These are phyloP conservation scores for Lunularia cruciata DNA, from an alignment of 225 moss, liverwort and hornwort species.

Conservation along the genomic window DNA sequence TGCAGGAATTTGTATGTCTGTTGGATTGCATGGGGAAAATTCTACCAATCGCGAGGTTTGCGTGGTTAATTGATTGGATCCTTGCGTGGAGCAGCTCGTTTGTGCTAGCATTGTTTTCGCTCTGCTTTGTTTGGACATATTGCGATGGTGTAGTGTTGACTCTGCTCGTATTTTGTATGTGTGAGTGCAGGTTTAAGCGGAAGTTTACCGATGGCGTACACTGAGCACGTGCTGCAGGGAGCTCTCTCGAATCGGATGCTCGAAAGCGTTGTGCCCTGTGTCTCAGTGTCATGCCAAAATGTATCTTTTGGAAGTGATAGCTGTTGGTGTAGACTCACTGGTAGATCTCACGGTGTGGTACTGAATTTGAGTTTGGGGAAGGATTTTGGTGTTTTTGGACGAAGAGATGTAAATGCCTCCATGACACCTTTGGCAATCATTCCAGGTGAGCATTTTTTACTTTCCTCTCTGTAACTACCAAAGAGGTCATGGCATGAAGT, in stretches of 20 bases:
- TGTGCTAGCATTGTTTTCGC: too few relatives aligned
- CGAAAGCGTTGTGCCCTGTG: background rate
- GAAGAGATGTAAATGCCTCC: background rate
- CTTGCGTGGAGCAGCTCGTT: too few relatives aligned
- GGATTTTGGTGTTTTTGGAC: background rate
- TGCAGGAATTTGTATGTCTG: too few relatives aligned
- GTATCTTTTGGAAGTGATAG: background rate
- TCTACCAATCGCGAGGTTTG: too few relatives aligned
- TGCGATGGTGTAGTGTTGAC: too few relatives aligned
- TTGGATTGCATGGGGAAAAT: too few relatives aligned
- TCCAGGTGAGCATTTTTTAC: background rate
- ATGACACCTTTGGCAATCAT: background rate
- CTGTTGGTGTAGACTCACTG: background rate
- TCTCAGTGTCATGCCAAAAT: slow-evolving; percentile 1
- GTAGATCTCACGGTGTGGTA: background rate
- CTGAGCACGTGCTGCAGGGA: slow-evolving; percentile 7
- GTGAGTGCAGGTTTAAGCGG: background rate
- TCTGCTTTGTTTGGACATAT: too few relatives aligned
- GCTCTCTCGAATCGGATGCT: background rate
- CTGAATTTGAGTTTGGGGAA: background rate
- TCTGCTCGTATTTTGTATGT: background rate
- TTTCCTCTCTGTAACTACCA: background rate
- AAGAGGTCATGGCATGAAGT: background rate
- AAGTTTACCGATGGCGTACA: slow-evolving; percentile 10
- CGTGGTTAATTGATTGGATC: too few relatives aligned